Evolutionary conservation across 2,329 filamentous ascomycete genomes (phyloP), one percentile per base, ranked within the genome.

Genomic region (Aureobasidium sp.): DNA sequence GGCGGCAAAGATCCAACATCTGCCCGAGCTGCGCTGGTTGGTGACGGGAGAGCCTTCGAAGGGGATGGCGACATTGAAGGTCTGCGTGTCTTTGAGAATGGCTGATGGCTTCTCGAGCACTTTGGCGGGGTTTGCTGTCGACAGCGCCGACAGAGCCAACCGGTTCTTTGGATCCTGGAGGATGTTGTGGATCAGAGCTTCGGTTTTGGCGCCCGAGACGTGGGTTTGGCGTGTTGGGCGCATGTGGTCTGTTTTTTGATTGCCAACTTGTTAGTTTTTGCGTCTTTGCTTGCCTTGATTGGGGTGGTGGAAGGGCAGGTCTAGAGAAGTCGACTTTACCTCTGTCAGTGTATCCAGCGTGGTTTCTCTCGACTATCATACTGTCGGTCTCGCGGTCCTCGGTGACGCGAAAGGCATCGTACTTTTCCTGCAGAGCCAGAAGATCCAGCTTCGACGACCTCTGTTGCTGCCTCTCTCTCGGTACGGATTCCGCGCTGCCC

Each of bases 1-100:
- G 5, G 89, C 85, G 0, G 91, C 91, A 68, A 96, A 96, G 65
- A 96, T 84, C 91, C 91, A 96, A 79, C 91, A 96, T 66, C 91
- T 82, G 8, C 91, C 91, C 2, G 88, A 91, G 8, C 84, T 84
- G 37, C 87, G 82, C 77, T 96, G 91, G 73, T 95, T 92, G 0
- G 91, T 95, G 65, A 96, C 87, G 0, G 91, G 91, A 0, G 80
- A 82, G 53, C 91, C 91, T 73, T 96, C 91, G 61, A 89, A 81
- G 0, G 90, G 88, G 64, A 96, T 91, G 73, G 85, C 86, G 72
- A 91, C 76, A 71, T 92, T 95, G 84, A 91, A 96, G 65, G 88
- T 82, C 62, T 96, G 91, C 61, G 85, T 87, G 71, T 94, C 88
- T 44, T 82, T 76, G 64, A 90, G 83, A 61, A 83, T 77, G 31